These are phyloP conservation scores for Coriaria nepalensis DNA, from an alignment of 306 rosid species.

Conservation along the genomic window DNA sequence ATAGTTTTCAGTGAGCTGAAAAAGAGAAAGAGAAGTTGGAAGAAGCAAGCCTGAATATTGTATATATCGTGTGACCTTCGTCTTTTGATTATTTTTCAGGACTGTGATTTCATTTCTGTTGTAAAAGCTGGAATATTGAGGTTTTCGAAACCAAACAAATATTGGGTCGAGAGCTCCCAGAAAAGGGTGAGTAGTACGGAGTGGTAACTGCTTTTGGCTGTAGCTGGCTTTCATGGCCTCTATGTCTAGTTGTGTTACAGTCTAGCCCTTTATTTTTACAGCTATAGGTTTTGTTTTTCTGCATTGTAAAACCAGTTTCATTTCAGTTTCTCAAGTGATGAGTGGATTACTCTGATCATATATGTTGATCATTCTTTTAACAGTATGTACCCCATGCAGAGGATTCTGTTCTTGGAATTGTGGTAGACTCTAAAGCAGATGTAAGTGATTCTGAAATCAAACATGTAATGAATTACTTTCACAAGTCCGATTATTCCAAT, in stretches of 20 bases:
- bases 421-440: constrained; percentile 71
- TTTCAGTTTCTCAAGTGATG: not conserved
- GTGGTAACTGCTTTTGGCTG: too few relatives aligned
- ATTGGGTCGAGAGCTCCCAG: constrained; percentile 86
- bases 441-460: constrained; percentile 32
- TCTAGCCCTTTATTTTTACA: not conserved
- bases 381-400: constrained; percentile 81
- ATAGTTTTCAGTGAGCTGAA: too few relatives aligned
- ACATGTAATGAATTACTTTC: too few relatives aligned
- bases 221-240: too few relatives aligned
- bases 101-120: constrained; percentile 56
- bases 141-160: constrained; percentile 72
- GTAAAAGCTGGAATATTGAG: constrained; percentile 67
- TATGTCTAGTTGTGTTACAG: not conserved
- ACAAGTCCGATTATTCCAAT: too few relatives aligned
- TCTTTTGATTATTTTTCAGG: constrained; percentile 25
- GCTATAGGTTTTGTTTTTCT: not conserved
- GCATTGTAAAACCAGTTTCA: not conserved
- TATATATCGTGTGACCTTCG: not conserved
- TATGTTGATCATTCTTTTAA: not conserved
- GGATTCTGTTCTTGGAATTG: constrained; percentile 85
- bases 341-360: too few relatives aligned
- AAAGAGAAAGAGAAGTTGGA: too few relatives aligned
- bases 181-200: constrained; percentile 52
- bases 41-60: too few relatives aligned